Evolutionary conservation across 371 early-diverging fungal genomes (phyloP).

Genomic region (Mortierella sp.): DNA sequence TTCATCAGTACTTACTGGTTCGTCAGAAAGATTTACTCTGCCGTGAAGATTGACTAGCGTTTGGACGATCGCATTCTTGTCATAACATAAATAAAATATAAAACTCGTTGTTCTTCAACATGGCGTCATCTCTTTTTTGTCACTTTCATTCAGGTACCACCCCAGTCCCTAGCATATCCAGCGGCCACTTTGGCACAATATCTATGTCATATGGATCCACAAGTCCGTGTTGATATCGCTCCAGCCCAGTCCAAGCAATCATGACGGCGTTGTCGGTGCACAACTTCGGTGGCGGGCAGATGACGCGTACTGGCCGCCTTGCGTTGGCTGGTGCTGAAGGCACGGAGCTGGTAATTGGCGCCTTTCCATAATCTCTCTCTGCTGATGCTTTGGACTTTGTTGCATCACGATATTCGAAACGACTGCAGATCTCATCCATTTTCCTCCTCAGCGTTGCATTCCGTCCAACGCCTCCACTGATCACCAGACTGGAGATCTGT

Average conservation of each 20-base stretch:
- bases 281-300: slow-evolving; percentile 80
- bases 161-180: slow-evolving; percentile 58
- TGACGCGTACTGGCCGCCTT: slow-evolving; percentile 62
- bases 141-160: slow-evolving; percentile 41
- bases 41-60: slow-evolving; percentile 75
- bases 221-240: slow-evolving; percentile 69
- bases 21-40: slow-evolving; percentile 77
- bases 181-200: slow-evolving; percentile 74
- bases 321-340: slow-evolving; percentile 53
- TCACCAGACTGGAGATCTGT: slow-evolving; percentile 72
- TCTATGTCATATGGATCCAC: slow-evolving; percentile 73
- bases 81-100: neutral
- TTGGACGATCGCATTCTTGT: too few species aligned
- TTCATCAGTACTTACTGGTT: slow-evolving; percentile 81
- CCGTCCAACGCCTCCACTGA: slow-evolving; percentile 88
- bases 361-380: too few species aligned
- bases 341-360: slow-evolving; percentile 19
- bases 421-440: slow-evolving; percentile 41
- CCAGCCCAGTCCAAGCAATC: slow-evolving; percentile 90
- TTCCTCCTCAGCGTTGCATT: slow-evolving; percentile 61
- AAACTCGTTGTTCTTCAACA: neutral
- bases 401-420: slow-evolving; percentile 3
- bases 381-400: neutral
- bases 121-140: too few species aligned
- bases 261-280: slow-evolving; percentile 93